Conservation (phyloP, 805 yeast genomes). For the Lipomyces orientalis region DNA sequence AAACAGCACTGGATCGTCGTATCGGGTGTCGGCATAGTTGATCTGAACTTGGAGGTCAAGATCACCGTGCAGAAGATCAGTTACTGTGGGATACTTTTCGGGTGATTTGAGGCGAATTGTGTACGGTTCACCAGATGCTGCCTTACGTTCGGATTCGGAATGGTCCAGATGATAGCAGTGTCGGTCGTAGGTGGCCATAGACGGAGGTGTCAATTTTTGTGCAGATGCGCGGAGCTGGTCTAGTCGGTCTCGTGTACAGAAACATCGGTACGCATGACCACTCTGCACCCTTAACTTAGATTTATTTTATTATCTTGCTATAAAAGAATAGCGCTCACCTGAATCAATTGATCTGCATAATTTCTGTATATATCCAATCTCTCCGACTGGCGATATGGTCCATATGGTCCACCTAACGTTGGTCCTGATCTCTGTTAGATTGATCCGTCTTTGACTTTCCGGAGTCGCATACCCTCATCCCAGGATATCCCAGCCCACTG, state of each 20-base stretch:
- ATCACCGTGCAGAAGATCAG: slow-evolving; percentile 78
- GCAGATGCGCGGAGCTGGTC: slow-evolving; percentile 74
- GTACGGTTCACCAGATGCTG: slow-evolving; percentile 47
- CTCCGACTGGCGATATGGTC: slow-evolving; percentile 87
- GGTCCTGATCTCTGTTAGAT: slow-evolving; percentile 54
- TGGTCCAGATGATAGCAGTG: slow-evolving; percentile 60
- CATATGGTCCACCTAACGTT: slow-evolving; percentile 57
- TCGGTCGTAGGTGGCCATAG: slow-evolving; percentile 90
- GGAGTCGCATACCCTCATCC: slow-evolving; percentile 64
- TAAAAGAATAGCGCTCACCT: slow-evolving; percentile 33
- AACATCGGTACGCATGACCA: slow-evolving; percentile 85
- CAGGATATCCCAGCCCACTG: slow-evolving; percentile 74
- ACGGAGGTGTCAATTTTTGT: slow-evolving; percentile 76
- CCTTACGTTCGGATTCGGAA: slow-evolving; percentile 50
- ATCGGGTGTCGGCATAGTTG: slow-evolving; percentile 71
- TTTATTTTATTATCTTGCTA: not conserved
- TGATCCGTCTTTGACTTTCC: not conserved
- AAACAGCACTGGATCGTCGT: slow-evolving; percentile 85
- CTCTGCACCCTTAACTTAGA: slow-evolving; percentile 32
- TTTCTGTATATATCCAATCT: slow-evolving; percentile 67
- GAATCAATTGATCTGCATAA: slow-evolving; percentile 62
- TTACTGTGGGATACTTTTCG: slow-evolving; percentile 64
- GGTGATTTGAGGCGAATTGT: slow-evolving; percentile 84
- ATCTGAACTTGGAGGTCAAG: slow-evolving; percentile 80
- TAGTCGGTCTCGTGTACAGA: slow-evolving; percentile 81